These are phyloP conservation scores for Neurospora crassa DNA, from an alignment of 2,329 filamentous ascomycete genomes.

Conservation along the genomic window DNA sequence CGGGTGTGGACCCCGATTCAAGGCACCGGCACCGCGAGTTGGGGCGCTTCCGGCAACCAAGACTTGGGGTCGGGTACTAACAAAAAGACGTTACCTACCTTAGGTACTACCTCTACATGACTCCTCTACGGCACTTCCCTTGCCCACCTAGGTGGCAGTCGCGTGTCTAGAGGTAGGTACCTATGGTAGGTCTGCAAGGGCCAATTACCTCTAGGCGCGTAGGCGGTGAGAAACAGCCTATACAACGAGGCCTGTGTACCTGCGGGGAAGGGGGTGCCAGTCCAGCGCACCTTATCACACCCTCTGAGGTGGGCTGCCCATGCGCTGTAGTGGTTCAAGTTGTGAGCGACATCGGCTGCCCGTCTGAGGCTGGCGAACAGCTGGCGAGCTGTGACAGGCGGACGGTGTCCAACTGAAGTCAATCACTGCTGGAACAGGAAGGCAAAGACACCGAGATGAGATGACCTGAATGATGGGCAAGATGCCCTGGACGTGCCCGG, in stretches of 20 bases:
- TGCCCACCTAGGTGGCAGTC: neutral
- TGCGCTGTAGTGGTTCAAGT: neutral
- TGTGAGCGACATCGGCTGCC: constrained; percentile 6
- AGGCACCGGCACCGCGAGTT: neutral
- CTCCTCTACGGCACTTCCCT: neutral
- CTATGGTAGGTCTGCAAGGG: neutral
- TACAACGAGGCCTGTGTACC: neutral
- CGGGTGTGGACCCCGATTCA: neutral
- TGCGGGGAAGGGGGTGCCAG: constrained; percentile 2
- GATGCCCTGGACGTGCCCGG: neutral
- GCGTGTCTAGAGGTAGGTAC: neutral
- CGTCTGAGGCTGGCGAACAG: constrained; percentile 11
- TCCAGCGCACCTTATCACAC: neutral
- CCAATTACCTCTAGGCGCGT: neutral
- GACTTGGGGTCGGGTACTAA: neutral
- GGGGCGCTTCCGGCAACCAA: neutral
- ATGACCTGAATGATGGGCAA: neutral
- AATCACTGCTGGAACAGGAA: neutral
- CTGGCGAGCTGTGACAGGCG: constrained; percentile 5
- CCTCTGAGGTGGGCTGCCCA: neutral
- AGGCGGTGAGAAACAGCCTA: neutral
- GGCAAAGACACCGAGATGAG: neutral
- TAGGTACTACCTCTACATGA: no score
- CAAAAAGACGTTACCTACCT: neutral
- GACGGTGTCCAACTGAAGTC: neutral